Conservation (phyloP, 1,284 basidiomycete genomes). For the Omphalotus olearius region DNA sequence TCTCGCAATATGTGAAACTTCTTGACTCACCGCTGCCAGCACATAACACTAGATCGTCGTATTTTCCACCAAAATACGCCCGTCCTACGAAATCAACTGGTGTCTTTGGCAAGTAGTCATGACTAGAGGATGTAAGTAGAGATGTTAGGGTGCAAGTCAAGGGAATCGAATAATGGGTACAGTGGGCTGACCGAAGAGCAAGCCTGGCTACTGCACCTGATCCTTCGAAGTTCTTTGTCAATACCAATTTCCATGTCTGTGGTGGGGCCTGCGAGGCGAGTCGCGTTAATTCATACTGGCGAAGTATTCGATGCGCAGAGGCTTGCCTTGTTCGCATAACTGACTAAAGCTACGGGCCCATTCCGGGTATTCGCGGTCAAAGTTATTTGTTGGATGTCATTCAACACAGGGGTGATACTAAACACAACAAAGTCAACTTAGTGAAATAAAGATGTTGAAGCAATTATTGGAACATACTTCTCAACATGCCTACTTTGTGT, state of each 20-base stretch:
- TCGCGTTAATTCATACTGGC: too few relatives aligned
- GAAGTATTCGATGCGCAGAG: background rate
- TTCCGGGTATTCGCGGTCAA: constrained; percentile 45
- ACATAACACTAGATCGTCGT: constrained; percentile 72
- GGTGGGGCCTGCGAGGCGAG: constrained; percentile 53
- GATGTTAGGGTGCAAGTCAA: background rate
- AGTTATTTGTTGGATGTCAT: constrained; percentile 72
- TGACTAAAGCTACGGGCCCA: constrained; percentile 63
- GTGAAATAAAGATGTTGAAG: background rate
- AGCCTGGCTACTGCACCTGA: constrained; percentile 2
- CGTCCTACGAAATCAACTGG: constrained; percentile 72
- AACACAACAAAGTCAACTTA: background rate
- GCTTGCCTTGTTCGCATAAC: constrained; percentile 66
- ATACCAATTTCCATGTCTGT: constrained; percentile 73
- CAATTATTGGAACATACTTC: constrained; percentile 52
- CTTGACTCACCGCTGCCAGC: constrained; percentile 58
- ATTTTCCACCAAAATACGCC: constrained; percentile 75
- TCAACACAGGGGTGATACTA: constrained; percentile 58
- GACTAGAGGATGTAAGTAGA: constrained; percentile 30
- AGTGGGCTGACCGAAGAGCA: constrained; percentile 12
- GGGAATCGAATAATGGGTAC: background rate
- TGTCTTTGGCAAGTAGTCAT: constrained; percentile 68
- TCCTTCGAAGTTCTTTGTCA: constrained; percentile 41
- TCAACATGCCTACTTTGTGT: constrained; percentile 59
- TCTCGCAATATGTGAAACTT: background rate